Evolutionary conservation across 169 alveolate genomes (phyloP).

Genomic region (Plasmodium malariae): DNA sequence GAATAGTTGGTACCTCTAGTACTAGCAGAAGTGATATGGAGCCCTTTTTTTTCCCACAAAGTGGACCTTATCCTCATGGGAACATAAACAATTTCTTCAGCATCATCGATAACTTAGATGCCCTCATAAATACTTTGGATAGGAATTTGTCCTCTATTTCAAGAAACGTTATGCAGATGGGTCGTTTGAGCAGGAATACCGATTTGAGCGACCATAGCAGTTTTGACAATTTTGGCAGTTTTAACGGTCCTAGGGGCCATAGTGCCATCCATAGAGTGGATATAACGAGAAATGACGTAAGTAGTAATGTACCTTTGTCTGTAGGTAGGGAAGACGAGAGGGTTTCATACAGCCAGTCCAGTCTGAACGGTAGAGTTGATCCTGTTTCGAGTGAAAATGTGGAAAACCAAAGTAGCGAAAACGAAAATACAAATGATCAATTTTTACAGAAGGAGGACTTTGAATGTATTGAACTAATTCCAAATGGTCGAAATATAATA

Average conservation of each 20-base stretch:
- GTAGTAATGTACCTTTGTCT: too few species aligned
- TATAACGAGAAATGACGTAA: too few species aligned
- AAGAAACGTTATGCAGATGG: background rate
- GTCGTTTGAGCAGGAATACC: background rate
- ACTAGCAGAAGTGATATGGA: background rate
- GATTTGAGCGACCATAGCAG: background rate
- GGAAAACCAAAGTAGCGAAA: background rate
- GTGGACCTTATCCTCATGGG: background rate
- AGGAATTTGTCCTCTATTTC: slow-evolving; percentile 33
- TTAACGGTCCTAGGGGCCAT: too few species aligned
- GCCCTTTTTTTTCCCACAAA: background rate
- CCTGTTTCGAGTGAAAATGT: background rate
- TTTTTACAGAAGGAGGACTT: background rate
- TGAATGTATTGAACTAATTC: slow-evolving; percentile 79
- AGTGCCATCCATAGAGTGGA: too few species aligned
- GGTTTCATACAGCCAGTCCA: too few species aligned
- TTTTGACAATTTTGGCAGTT: too few species aligned
- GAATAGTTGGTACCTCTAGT: too few species aligned
- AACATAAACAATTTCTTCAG: slow-evolving; percentile 48
- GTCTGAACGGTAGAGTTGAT: background rate
- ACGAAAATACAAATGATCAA: background rate
- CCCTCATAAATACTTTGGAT: slow-evolving; percentile 1
- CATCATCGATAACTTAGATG: slow-evolving; percentile 32
- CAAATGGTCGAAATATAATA: slow-evolving; percentile 83
- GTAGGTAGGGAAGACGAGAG: too few species aligned